A percentile compares a stretch with the other conserved stretches of the same genome.
phyloP scores from a whole-genome alignment of 2,329 filamentous ascomycete species.

The Aureobasidium subglaciale region DNA sequence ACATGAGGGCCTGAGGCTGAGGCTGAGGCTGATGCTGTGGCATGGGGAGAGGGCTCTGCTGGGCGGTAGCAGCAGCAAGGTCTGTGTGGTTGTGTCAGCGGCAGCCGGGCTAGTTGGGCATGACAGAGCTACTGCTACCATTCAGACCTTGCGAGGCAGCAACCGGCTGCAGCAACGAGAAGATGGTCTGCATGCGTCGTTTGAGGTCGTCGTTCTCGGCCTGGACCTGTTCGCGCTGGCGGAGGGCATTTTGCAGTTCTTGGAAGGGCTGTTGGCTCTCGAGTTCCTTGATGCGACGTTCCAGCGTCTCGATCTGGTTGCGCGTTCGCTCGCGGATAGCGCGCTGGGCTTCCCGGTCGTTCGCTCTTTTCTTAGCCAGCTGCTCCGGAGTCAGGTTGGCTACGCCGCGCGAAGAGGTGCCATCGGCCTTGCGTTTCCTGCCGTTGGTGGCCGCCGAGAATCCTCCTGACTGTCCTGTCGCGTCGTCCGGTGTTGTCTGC shows the following conservation, averaged over 20 bases:
- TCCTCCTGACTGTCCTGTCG: background rate
- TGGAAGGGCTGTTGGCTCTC: slow-evolving; percentile 75
- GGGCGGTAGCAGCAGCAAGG: slow-evolving; percentile 40
- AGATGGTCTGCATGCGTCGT: slow-evolving; percentile 56
- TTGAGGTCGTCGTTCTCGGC: slow-evolving; percentile 75
- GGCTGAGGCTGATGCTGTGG: slow-evolving; percentile 10
- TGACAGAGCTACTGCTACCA: slow-evolving; percentile 33
- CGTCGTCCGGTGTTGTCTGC: background rate
- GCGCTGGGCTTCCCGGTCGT: slow-evolving; percentile 81
- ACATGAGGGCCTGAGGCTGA: slow-evolving; percentile 13
- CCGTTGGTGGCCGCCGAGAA: slow-evolving; percentile 20
- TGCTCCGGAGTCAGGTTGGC: slow-evolving; percentile 83
- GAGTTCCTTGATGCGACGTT: slow-evolving; percentile 66
- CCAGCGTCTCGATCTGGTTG: slow-evolving; percentile 67
- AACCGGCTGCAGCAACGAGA: slow-evolving; percentile 58
- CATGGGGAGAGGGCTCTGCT: slow-evolving; percentile 38
- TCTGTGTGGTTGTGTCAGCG: slow-evolving; percentile 28
- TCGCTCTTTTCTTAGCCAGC: slow-evolving; percentile 81
- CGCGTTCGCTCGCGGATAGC: slow-evolving; percentile 78
- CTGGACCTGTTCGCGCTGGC: slow-evolving; percentile 62
- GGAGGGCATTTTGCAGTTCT: slow-evolving; percentile 68
- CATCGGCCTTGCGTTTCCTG: slow-evolving; percentile 30
- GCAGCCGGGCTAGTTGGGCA: background rate
- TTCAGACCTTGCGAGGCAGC: slow-evolving; percentile 38
- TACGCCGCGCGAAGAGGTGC: slow-evolving; percentile 59